A percentile compares a stretch with the other conserved stretches of the same genome.
Evolutionary conservation across 1,139 yeast genomes (phyloP).

Genomic region (Scheffersomyces illinoinensis): DNA sequence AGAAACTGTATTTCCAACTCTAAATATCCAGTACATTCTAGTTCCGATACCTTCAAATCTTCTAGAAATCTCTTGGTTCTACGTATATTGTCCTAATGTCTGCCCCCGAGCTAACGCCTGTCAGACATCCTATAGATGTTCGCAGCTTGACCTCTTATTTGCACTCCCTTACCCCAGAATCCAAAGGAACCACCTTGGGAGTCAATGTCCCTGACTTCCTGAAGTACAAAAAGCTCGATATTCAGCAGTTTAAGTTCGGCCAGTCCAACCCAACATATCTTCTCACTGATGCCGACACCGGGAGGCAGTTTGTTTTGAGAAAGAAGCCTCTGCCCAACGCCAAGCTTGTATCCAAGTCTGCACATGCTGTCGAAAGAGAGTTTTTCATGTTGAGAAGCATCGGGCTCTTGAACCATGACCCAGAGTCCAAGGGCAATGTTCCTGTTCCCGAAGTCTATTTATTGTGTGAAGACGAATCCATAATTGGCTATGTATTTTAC

Average conservation of each 20-base stretch:
- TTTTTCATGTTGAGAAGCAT: constrained; percentile 55
- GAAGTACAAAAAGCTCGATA: constrained; percentile 3
- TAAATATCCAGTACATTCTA: background rate
- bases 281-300: constrained; percentile 39
- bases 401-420: constrained; percentile 27
- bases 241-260: constrained; percentile 62
- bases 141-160: constrained; percentile 12
- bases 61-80: background rate
- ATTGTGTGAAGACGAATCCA: constrained; percentile 53
- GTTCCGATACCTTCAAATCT: background rate
- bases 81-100: constrained; percentile 7
- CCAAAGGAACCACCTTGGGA: constrained; percentile 10
- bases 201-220: constrained; percentile 12
- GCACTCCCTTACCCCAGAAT: constrained; percentile 3
- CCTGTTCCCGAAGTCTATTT: constrained; percentile 51
- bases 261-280: constrained; percentile 70
- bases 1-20: background rate
- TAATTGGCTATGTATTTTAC: constrained; percentile 55
- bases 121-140: constrained; percentile 21
- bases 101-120: constrained; percentile 17
- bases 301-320: constrained; percentile 51
- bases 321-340: constrained; percentile 61
- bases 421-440: constrained; percentile 29
- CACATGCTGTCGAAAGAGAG: constrained; percentile 69
- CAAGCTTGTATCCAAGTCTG: constrained; percentile 56